phyloP scores from a whole-genome alignment of 2,329 filamentous ascomycete species.

The Plenodomus biglobosus region DNA sequence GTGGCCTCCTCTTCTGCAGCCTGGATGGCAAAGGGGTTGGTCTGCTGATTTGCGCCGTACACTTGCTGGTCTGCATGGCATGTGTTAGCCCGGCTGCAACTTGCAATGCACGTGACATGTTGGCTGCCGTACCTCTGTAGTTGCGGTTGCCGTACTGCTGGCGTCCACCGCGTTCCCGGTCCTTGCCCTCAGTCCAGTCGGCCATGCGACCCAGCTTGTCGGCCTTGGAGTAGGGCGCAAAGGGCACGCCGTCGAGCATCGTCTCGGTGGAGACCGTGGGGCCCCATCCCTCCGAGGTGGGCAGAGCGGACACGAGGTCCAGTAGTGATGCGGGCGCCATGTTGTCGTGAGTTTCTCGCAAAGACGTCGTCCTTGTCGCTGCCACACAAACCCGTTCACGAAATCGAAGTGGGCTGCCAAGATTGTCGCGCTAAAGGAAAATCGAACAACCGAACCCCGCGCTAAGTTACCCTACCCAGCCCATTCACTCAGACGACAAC shows the following conservation, averaged over 20 bases:
- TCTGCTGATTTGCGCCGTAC: constrained; percentile 85
- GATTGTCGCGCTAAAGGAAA: constrained; percentile 17
- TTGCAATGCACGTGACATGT: neutral
- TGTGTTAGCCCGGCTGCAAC: constrained; percentile 14
- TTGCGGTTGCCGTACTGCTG: constrained; percentile 84
- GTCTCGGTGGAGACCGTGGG: constrained; percentile 80
- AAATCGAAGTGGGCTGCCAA: constrained; percentile 23
- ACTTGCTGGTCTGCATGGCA: constrained; percentile 79
- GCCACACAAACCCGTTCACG: constrained; percentile 18
- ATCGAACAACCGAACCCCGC: constrained; percentile 16
- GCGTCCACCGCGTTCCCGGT: constrained; percentile 73
- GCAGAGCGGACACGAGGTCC: constrained; percentile 52
- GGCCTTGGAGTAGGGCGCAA: constrained; percentile 96
- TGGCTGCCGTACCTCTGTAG: constrained; percentile 69
- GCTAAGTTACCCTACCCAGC: neutral
- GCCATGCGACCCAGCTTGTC: constrained; percentile 99
- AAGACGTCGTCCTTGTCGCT: constrained; percentile 9
- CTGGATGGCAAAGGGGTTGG: constrained; percentile 79
- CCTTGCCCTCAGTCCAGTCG: constrained; percentile 96
- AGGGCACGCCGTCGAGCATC: constrained; percentile 90
- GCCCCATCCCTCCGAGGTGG: constrained; percentile 67
- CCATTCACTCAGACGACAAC: neutral
- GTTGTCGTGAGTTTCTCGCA: constrained; percentile 22
- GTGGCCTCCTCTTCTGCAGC: constrained; percentile 92
- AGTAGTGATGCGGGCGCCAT: constrained; percentile 53